These are phyloP conservation scores for Aspergillus uvarum DNA, from an alignment of 2,329 filamentous ascomycete species.

Conservation along the genomic window DNA sequence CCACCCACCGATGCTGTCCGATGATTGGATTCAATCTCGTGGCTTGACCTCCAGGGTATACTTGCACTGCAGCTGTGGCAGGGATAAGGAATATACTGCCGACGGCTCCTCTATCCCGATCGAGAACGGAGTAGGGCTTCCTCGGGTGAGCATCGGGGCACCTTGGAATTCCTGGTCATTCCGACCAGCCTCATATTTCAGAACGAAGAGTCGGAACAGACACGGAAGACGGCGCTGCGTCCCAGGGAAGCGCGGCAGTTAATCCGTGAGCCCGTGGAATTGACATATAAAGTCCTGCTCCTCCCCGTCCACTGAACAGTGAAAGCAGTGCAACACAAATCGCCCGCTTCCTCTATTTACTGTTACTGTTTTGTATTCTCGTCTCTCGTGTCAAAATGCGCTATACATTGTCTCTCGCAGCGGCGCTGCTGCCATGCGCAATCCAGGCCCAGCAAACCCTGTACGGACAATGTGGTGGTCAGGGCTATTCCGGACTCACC, in stretches of 20 bases:
- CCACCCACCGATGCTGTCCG: not conserved
- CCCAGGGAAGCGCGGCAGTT: not conserved
- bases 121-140: not conserved
- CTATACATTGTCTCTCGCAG: not conserved
- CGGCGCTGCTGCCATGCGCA: not conserved
- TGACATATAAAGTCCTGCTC: not conserved
- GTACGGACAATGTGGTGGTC: not conserved
- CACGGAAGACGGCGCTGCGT: not conserved
- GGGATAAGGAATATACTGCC: not conserved
- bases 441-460: conserved; percentile 2
- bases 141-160: not conserved
- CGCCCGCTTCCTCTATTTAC: not conserved
- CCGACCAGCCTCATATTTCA: not conserved
- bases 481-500: not conserved
- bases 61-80: not conserved
- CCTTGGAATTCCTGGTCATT: not conserved
- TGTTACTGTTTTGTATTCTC: too few species aligned
- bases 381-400: not conserved
- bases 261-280: not conserved
- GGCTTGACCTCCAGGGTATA: not conserved
- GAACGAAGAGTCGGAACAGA: not conserved
- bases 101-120: not conserved
- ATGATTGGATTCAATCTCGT: not conserved
- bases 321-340: not conserved
- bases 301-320: not conserved